Evolutionary conservation across 148 eudicot genomes (phyloP), one percentile per base, ranked within the genome.

Genomic region (Agrostemma githago): DNA sequence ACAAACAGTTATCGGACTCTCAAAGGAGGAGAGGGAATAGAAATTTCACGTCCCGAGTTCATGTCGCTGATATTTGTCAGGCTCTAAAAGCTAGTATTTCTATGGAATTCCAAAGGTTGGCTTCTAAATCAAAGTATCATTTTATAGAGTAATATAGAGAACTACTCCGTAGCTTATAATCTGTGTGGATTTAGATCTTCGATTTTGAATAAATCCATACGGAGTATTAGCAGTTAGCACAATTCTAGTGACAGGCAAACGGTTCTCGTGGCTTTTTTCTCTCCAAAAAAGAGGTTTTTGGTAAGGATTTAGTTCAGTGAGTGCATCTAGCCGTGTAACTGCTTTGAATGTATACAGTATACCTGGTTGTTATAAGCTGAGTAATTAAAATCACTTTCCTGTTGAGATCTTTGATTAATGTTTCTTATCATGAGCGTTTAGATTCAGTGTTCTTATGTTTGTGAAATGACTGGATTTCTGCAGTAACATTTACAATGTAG

Each of bases 31-130:
- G 97, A 85, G 80, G 83, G 73, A 84, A 84, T n/a, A 87, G 78
- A 76, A 70, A 56, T 16, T 93, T 77, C 82, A 93, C 92, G 41
- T 93, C 98, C 56, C 86, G 98, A 8, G 83, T 91, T 82, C 98
- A 93, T 77, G 91, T 93, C 70, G 87, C 86, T 57, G 98, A 91
- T 79, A 93, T 93, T 72, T 93, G 97, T 81, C 89, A 88, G 78
- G 89, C 91, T 39, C 88, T 93, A 11, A 72, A 65, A 80, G 92
- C 95, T 61, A 82, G 85, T 76, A 82, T 93, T 60, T 71, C 72
- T 44, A 81, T 63, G 78, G 92, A 85, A 9, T 70, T 77, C 79
- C 70, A 68, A 74, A 66, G 88, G 94, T 92, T 84, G 74, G 72
- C 68, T 65, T 75, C 82, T 65, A 34, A n/a, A 43, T 26, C 34